Evolutionary conservation across 306 rosid genomes (phyloP).

Genomic region (Vigna nakashimae): DNA sequence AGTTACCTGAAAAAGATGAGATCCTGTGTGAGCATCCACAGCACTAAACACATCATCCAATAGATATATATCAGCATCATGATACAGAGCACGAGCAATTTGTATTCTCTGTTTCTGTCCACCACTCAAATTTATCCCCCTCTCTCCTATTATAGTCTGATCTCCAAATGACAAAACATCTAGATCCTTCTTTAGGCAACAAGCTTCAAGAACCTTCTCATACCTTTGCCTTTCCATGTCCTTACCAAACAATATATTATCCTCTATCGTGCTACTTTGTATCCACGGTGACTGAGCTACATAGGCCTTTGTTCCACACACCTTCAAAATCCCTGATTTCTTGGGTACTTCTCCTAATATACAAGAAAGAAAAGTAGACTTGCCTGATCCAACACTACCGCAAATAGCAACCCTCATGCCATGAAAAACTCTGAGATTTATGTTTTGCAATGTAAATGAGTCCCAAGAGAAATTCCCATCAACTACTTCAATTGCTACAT

Average conservation of each 20-base stretch:
- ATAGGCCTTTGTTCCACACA: constrained; percentile 47
- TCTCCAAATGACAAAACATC: constrained; percentile 69
- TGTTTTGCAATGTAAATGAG: constrained; percentile 35
- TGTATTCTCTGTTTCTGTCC: constrained; percentile 50
- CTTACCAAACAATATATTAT: constrained; percentile 52
- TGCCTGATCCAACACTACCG: constrained; percentile 51
- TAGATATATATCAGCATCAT: constrained; percentile 74
- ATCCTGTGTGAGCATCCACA: constrained; percentile 85
- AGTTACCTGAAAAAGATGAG: constrained; percentile 72
- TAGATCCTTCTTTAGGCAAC: constrained; percentile 68
- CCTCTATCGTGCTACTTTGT: constrained; percentile 45
- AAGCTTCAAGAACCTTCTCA: constrained; percentile 69
- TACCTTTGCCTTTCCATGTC: constrained; percentile 71
- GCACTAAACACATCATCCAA: constrained; percentile 85
- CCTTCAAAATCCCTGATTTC: constrained; percentile 41
- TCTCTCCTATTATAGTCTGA: constrained; percentile 74
- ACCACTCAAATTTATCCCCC: constrained; percentile 11
- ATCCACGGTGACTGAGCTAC: constrained; percentile 51
- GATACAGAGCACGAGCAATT: constrained; percentile 75
- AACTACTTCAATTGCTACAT: constrained; percentile 36
- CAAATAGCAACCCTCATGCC: constrained; percentile 49
- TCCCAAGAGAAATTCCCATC: constrained; percentile 50
- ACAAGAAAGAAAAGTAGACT: constrained; percentile 48
- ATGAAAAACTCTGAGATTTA: constrained; percentile 26
- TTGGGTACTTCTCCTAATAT: constrained; percentile 40